These are phyloP conservation scores for Petunia hybrid DNA, from an alignment of 305 asterid species.

Conservation along the genomic window DNA sequence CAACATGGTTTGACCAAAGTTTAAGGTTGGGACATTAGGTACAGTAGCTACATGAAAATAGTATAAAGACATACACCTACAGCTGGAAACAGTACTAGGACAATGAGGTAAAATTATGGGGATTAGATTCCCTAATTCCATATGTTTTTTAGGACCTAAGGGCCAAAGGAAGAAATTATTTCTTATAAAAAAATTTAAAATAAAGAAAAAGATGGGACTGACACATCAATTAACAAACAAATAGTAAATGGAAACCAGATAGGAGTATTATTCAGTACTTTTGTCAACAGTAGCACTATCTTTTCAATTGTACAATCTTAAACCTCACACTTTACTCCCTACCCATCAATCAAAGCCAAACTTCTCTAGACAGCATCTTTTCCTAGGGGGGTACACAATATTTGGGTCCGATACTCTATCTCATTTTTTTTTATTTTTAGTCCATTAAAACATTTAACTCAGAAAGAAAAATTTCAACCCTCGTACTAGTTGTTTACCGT, in stretches of 20 bases:
- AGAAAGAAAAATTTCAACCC: background rate
- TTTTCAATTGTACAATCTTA: slow-evolving; percentile 31
- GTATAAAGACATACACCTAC: slow-evolving; percentile 36
- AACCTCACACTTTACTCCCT: slow-evolving; percentile 30
- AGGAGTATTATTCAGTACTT: slow-evolving; percentile 29
- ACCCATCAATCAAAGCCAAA: slow-evolving; percentile 31
- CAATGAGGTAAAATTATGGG: slow-evolving; percentile 55
- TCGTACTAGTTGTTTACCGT: no score
- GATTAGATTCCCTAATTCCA: slow-evolving; percentile 55
- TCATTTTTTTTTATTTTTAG: background rate
- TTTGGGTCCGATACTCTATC: background rate
- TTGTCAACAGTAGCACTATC: slow-evolving; percentile 25
- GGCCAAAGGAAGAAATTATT: slow-evolving; percentile 3
- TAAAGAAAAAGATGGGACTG: slow-evolving; percentile 54
- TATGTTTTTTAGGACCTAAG: slow-evolving; percentile 38
- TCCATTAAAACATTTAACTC: background rate
- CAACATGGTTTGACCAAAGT: slow-evolving; percentile 37
- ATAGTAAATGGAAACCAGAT: slow-evolving; percentile 24
- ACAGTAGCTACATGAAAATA: slow-evolving; percentile 16
- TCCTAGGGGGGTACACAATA: background rate
- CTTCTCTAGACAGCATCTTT: slow-evolving; percentile 21
- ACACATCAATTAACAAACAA: slow-evolving; percentile 46
- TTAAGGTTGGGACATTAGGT: background rate
- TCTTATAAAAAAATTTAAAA: background rate
- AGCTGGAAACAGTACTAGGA: slow-evolving; percentile 64